These are phyloP conservation scores for Coniosporium tulheliwenetii DNA, from an alignment of 2,329 filamentous ascomycete species.

Conservation along the genomic window DNA sequence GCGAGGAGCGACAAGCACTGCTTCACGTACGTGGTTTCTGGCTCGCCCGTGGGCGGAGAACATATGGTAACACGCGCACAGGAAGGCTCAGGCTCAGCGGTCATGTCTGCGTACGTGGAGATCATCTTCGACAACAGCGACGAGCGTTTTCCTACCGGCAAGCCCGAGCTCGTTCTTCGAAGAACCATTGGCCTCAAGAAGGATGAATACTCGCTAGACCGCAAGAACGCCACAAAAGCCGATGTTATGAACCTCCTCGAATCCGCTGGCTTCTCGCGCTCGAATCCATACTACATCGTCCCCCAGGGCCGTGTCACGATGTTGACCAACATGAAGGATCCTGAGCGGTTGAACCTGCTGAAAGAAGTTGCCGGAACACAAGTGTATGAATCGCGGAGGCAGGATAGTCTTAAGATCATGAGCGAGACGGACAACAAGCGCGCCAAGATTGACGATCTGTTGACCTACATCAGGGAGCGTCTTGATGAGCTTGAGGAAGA, in stretches of 20 bases:
- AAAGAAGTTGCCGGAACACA: constrained; percentile 98
- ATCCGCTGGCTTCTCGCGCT: constrained; percentile 88
- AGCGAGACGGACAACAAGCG: constrained; percentile 90
- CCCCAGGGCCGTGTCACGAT: constrained; percentile 92
- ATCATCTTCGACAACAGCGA: constrained; percentile 98
- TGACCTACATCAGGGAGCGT: constrained; percentile 83
- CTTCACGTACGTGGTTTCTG: constrained; percentile 47
- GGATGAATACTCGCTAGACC: constrained; percentile 94
- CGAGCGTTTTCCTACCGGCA: constrained; percentile 85
- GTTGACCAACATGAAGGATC: constrained; percentile 97
- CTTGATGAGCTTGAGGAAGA: constrained; percentile 86
- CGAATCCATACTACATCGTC: constrained; percentile 98
- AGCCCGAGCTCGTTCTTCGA: constrained; percentile 76
- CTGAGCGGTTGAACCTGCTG: constrained; percentile 71
- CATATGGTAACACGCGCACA: constrained; percentile 9
- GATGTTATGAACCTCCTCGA: constrained; percentile 94
- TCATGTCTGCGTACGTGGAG: constrained; percentile 99
- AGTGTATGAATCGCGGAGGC: constrained; percentile 82
- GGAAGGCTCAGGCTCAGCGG: constrained; percentile 91
- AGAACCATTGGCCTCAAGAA: constrained; percentile 96
- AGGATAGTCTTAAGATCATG: constrained; percentile 94
- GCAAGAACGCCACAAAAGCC: constrained; percentile 86
- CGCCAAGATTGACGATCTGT: constrained; percentile 80
- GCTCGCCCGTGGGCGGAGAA: neutral
- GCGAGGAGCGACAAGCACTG: constrained; percentile 87